These are phyloP conservation scores for Apiotrichum gamsii DNA, from an alignment of 1,284 basidiomycete genomes.

Conservation along the genomic window DNA sequence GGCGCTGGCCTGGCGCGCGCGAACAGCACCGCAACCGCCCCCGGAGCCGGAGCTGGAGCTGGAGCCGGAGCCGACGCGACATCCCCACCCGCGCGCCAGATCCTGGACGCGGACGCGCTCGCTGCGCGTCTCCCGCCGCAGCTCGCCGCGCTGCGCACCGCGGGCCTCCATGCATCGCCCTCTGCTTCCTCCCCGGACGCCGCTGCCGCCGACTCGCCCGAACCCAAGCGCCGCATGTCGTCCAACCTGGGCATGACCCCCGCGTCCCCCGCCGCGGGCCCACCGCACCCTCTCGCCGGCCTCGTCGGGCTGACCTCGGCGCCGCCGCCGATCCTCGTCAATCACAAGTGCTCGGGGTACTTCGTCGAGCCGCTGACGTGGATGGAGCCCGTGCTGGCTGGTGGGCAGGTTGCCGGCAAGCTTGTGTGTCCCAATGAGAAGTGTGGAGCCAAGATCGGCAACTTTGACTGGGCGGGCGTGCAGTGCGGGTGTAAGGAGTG, in stretches of 20 bases:
- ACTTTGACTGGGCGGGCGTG: constrained; percentile 94
- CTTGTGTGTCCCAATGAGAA: constrained; percentile 84
- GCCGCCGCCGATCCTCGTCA: constrained; percentile 63
- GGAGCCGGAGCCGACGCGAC: background rate
- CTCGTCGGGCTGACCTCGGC: constrained; percentile 14
- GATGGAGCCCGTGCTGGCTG: constrained; percentile 78
- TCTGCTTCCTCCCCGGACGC: background rate
- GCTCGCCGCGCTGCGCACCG: constrained; percentile 37
- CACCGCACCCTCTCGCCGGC: constrained; percentile 4
- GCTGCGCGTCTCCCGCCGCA: constrained; percentile 39
- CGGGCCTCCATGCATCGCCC: constrained; percentile 3
- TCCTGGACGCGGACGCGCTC: constrained; percentile 33
- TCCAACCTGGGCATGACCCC: background rate
- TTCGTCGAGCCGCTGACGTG: constrained; percentile 97
- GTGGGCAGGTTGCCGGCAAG: constrained; percentile 74
- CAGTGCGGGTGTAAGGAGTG: constrained; percentile 85
- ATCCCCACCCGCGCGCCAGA: constrained; percentile 1
- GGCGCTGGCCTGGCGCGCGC: background rate
- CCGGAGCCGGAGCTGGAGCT: no score
- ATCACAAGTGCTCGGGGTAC: constrained; percentile 83
- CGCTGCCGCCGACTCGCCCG: background rate
- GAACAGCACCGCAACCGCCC: no score
- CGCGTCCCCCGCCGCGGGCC: background rate
- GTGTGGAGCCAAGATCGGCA: constrained; percentile 85
- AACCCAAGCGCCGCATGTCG: constrained; percentile 1